A percentile compares a stretch with the other conserved stretches of the same genome.
phyloP scores from a whole-genome alignment of 1,284 basidiomycete species.

The Earliella scabrosa region DNA sequence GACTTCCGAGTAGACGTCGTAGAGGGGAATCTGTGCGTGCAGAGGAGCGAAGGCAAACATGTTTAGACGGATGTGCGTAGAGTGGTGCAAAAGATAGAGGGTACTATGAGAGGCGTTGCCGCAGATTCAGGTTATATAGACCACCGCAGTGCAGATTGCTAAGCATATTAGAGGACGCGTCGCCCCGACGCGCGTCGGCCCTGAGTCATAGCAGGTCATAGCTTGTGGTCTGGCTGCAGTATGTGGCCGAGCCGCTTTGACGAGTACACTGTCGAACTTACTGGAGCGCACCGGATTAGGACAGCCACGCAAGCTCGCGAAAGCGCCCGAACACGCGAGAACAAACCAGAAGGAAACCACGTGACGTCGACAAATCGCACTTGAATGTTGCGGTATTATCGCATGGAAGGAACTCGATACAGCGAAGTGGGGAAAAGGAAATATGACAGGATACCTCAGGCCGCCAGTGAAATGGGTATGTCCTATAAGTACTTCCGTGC shows the following conservation, averaged over 20 bases:
- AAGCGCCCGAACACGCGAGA: slow-evolving; percentile 14
- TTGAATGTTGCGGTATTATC: too few relatives aligned
- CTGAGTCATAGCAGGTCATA: slow-evolving; percentile 21
- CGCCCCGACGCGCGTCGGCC: slow-evolving; percentile 19
- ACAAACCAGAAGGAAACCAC: too few relatives aligned
- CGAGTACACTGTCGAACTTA: slow-evolving; percentile 13
- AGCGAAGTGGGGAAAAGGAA: too few relatives aligned
- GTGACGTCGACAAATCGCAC: too few relatives aligned
- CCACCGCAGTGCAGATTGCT: slow-evolving; percentile 1
- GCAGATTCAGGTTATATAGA: slow-evolving; percentile 14
- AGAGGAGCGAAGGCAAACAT: background rate
- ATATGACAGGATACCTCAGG: too few relatives aligned
- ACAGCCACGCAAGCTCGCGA: too few relatives aligned
- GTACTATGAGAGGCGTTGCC: background rate
- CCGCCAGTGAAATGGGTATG: too few relatives aligned
- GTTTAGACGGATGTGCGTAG: background rate
- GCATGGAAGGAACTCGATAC: too few relatives aligned
- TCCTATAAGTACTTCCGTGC: too few relatives aligned
- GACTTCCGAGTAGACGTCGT: background rate
- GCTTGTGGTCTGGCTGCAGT: too few relatives aligned
- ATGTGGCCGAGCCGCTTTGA: background rate
- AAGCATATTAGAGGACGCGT: slow-evolving; percentile 17
- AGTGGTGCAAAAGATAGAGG: background rate
- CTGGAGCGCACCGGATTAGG: slow-evolving; percentile 7
- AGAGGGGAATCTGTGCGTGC: background rate